Evolutionary conservation across 2,329 filamentous ascomycete genomes (phyloP).

Genomic region (Penicillium palitans): DNA sequence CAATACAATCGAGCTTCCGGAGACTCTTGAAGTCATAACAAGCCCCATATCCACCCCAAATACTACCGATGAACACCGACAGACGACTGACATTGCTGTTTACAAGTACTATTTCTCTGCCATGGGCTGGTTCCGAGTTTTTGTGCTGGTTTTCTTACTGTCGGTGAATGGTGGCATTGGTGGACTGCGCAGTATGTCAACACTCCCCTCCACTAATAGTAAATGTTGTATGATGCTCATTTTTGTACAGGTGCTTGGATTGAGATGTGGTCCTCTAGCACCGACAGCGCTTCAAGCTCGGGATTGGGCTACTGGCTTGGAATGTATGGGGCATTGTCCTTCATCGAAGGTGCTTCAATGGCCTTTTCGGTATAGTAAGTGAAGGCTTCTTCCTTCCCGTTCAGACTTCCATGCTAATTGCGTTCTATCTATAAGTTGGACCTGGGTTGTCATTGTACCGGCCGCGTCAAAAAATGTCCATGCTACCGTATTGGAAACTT

Average conservation of each 20-base stretch:
- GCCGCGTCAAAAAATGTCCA: conserved; percentile 27
- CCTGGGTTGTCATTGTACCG: conserved; percentile 21
- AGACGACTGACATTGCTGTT: conserved; percentile 18
- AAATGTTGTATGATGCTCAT: neutral
- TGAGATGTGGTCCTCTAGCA: conserved; percentile 23
- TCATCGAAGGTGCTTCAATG: too few relatives aligned
- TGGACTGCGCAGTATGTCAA: too few relatives aligned
- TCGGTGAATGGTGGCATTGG: neutral
- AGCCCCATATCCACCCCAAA: neutral
- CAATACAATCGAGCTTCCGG: neutral
- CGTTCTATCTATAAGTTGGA: conserved; percentile 3
- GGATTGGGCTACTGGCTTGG: conserved; percentile 22
- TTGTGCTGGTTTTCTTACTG: conserved; percentile 18
- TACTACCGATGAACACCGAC: neutral
- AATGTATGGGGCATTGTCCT: conserved; percentile 15
- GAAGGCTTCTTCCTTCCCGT: too few relatives aligned
- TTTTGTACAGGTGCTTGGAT: conserved; percentile 14
- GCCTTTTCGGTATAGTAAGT: too few relatives aligned
- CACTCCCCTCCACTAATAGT: too few relatives aligned
- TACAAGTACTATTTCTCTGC: conserved; percentile 25
- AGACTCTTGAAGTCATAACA: neutral
- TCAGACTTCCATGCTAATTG: neutral
- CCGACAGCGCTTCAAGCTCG: conserved; percentile 6
- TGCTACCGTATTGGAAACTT: conserved; percentile 19
- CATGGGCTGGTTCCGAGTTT: conserved; percentile 20